Evolutionary conservation across 78 protist genomes (phyloP).

Genomic region (Tieghemostelium lacteum): DNA sequence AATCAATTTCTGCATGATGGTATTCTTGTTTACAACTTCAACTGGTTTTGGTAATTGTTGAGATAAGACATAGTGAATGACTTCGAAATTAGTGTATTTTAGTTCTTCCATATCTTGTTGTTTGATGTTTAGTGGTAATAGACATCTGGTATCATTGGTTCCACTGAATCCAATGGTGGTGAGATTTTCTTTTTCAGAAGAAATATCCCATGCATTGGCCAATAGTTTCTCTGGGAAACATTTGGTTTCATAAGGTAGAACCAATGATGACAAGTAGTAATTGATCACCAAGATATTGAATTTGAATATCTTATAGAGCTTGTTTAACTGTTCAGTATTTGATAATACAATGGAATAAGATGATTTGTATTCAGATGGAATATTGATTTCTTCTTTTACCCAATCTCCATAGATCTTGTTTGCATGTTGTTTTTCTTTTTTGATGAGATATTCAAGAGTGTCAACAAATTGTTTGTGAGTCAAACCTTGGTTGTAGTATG

Average conservation of each 20-base stretch:
- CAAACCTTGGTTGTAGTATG: conserved; percentile 76
- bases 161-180: conserved; percentile 14
- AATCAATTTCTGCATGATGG: background rate
- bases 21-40: background rate
- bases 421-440: background rate
- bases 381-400: background rate
- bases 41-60: background rate
- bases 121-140: background rate
- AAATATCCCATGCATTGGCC: conserved; percentile 24
- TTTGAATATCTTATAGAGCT: background rate
- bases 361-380: background rate
- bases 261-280: conserved; percentile 2
- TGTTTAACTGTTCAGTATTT: background rate
- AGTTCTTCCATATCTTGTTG: background rate
- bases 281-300: background rate
- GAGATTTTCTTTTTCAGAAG: background rate
- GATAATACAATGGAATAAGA: background rate
- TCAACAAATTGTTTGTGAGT: background rate
- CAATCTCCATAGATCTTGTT: background rate
- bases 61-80: background rate
- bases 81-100: conserved; percentile 6
- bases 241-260: conserved; percentile 13
- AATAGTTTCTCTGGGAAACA: background rate
- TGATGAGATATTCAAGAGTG: background rate
- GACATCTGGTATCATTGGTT: conserved; percentile 11